Evolutionary conservation across 1,284 basidiomycete genomes (phyloP).

Genomic region (Pascua guehoae): DNA sequence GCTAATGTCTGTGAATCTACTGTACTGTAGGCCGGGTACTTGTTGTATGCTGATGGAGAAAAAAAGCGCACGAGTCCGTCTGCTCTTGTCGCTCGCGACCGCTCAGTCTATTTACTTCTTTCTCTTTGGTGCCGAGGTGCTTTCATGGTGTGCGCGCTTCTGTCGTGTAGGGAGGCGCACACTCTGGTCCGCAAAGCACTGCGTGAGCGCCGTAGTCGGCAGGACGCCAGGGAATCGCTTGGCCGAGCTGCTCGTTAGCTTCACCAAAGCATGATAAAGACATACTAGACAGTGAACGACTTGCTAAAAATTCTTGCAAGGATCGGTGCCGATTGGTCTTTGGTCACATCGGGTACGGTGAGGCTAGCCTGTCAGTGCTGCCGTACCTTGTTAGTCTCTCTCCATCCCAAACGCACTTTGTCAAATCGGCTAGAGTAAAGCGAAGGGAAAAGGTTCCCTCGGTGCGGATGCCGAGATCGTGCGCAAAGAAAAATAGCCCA

Average conservation of each 20-base stretch:
- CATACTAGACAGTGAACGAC: conserved; percentile 73
- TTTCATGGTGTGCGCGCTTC: conserved; percentile 11
- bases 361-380: conserved; percentile 6
- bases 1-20: too few species aligned
- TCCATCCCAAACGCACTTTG: conserved; percentile 21
- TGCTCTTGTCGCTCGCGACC: too few species aligned
- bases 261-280: not conserved
- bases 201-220: conserved; percentile 84
- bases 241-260: conserved; percentile 56
- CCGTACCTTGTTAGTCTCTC: not conserved
- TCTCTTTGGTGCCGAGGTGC: conserved; percentile 1
- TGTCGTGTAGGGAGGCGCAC: conserved; percentile 68
- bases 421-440: conserved; percentile 39
- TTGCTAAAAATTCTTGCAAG: conserved; percentile 80
- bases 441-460: conserved; percentile 59
- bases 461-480: conserved; percentile 79
- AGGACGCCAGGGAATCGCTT: conserved; percentile 90
- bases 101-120: conserved; percentile 6
- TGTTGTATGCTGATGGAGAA: too few species aligned
- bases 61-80: too few species aligned
- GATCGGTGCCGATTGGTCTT: conserved; percentile 53
- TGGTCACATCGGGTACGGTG: conserved; percentile 7
- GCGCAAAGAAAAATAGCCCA: conserved; percentile 83
- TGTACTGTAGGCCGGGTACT: too few species aligned
- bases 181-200: conserved; percentile 85